These are phyloP conservation scores for Abelmoschus esculentus DNA, from an alignment of 345 rosid genomes.

Conservation along the genomic window DNA sequence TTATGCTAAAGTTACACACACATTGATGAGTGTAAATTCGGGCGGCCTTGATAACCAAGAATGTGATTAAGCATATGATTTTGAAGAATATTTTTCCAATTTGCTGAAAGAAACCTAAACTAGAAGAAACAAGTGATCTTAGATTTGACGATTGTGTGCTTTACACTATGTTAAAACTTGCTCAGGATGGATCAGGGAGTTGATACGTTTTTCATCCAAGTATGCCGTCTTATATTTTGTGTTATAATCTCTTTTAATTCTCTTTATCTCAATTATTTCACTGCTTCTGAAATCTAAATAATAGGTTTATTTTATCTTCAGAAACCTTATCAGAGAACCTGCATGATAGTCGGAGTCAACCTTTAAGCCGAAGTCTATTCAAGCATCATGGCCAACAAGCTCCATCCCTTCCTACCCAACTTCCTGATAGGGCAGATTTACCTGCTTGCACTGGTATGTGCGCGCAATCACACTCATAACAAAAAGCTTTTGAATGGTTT, in stretches of 20 bases:
- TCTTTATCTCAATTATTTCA: constrained; percentile 6
- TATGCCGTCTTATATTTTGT: not conserved
- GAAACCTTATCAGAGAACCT: constrained; percentile 48
- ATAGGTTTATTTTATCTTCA: constrained; percentile 21
- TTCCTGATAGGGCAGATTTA: constrained; percentile 80
- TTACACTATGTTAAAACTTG: not conserved
- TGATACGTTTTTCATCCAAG: not conserved
- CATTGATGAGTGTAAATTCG: not conserved
- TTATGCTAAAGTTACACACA: not conserved
- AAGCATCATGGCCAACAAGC: constrained; percentile 43
- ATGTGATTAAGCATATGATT: not conserved
- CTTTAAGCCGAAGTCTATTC: constrained; percentile 39
- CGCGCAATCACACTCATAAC: not conserved
- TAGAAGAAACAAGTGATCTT: not conserved
- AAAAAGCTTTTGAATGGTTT: not conserved
- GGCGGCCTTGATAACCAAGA: not conserved
- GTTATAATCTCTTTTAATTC: constrained; percentile 5
- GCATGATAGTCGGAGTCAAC: constrained; percentile 46
- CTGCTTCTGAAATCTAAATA: constrained; percentile 7
- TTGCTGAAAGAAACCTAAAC: not conserved
- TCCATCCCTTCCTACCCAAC: constrained; percentile 66
- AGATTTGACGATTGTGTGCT: not conserved
- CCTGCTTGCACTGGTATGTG: constrained; percentile 77
- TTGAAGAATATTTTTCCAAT: not conserved
- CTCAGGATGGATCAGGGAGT: not conserved